Evolutionary conservation across 306 rosid genomes (phyloP).

Genomic region (Mucuna pruriens): DNA sequence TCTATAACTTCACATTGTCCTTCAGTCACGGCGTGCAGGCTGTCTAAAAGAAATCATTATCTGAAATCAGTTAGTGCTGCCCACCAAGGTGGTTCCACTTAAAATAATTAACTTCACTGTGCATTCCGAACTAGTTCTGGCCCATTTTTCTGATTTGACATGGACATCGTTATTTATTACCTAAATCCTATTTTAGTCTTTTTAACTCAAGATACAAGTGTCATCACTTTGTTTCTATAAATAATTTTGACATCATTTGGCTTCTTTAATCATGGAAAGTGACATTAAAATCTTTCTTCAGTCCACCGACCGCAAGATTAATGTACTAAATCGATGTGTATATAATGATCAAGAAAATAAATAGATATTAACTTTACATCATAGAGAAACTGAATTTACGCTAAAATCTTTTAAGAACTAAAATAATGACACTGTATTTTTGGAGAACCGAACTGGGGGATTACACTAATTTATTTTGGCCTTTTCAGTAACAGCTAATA

Average conservation of each 20-base stretch:
- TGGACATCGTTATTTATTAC: background rate
- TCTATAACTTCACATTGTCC: conserved; percentile 5
- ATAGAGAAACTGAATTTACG: background rate
- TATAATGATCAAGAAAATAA: background rate
- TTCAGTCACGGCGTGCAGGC: conserved; percentile 28
- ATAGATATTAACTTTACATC: background rate
- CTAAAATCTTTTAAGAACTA: background rate
- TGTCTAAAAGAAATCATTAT: conserved; percentile 25
- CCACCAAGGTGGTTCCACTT: conserved; percentile 37
- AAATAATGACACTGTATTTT: background rate
- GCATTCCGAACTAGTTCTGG: background rate
- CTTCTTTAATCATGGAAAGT: background rate
- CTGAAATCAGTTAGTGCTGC: conserved; percentile 33
- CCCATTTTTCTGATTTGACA: conserved; percentile 10
- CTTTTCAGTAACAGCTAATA: background rate
- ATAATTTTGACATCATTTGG: conserved; percentile 20
- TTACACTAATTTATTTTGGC: background rate
- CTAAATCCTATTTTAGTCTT: background rate
- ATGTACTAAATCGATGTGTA: background rate
- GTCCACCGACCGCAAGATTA: background rate
- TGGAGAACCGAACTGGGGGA: background rate
- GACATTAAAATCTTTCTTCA: background rate
- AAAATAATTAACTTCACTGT: conserved; percentile 16
- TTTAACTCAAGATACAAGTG: background rate
- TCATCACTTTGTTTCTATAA: background rate